These are phyloP conservation scores for Begonia masoniana DNA, from an alignment of 306 rosid genomes.

Conservation along the genomic window DNA sequence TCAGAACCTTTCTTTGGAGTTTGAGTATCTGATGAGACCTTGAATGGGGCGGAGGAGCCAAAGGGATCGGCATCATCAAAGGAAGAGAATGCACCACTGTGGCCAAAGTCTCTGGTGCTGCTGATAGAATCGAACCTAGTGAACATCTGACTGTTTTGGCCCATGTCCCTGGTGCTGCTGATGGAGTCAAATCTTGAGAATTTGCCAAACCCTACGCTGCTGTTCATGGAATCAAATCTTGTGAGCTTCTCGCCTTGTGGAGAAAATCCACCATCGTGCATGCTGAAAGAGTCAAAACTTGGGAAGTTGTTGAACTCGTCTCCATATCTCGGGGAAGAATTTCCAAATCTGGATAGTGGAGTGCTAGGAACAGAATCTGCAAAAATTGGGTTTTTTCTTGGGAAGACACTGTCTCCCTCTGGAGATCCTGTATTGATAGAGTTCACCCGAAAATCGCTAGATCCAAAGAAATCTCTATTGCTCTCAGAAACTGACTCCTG, in stretches of 20 bases:
- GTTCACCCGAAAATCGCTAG: slow-evolving; percentile 39
- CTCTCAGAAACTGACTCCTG: slow-evolving; percentile 55
- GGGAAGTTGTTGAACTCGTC: slow-evolving; percentile 47
- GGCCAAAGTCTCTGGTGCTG: slow-evolving; percentile 46
- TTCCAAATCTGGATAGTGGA: slow-evolving; percentile 68
- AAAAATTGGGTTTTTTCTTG: slow-evolving; percentile 65
- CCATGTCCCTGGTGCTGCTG: slow-evolving; percentile 38
- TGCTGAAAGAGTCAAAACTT: slow-evolving; percentile 59
- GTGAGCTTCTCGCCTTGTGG: slow-evolving; percentile 15
- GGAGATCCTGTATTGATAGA: slow-evolving; percentile 61
- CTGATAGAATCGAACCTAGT: slow-evolving; percentile 36
- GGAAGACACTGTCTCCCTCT: slow-evolving; percentile 37
- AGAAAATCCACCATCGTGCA: slow-evolving; percentile 35
- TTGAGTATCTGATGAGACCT: slow-evolving; percentile 54
- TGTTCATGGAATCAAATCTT: slow-evolving; percentile 20
- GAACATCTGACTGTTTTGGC: slow-evolving; percentile 15
- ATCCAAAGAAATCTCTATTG: slow-evolving; percentile 34
- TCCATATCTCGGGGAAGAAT: slow-evolving; percentile 76
- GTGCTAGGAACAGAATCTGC: slow-evolving; percentile 92
- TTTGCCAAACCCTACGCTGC: slow-evolving; percentile 41
- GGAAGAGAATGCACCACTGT: slow-evolving; percentile 39
- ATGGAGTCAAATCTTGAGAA: slow-evolving; percentile 31
- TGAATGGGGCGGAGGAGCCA: slow-evolving; percentile 77
- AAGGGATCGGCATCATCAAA: slow-evolving; percentile 66
- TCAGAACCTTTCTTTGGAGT: slow-evolving; percentile 55